Evolutionary conservation across 805 yeast genomes (phyloP).

Genomic region (Wickerhamiella musiphila): DNA sequence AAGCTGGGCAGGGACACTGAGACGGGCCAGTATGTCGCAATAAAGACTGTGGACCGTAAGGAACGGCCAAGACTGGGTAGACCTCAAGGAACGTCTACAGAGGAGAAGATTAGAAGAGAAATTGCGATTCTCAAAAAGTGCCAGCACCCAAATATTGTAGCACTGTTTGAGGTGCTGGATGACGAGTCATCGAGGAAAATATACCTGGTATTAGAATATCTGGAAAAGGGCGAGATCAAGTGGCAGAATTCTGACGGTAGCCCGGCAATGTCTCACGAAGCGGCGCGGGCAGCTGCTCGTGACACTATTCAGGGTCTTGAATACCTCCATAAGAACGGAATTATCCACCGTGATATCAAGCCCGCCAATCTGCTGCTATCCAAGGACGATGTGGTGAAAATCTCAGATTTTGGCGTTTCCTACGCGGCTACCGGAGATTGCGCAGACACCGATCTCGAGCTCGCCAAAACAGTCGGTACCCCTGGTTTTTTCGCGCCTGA

Average conservation of each 20-base stretch:
- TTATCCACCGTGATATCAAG: conserved; percentile 82
- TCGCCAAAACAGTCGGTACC: conserved; percentile 93
- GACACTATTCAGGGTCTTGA: conserved; percentile 81
- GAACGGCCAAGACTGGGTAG: conserved; percentile 37
- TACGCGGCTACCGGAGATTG: conserved; percentile 36
- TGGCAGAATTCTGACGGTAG: conserved; percentile 48
- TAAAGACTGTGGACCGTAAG: conserved; percentile 74
- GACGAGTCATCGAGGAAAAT: conserved; percentile 71
- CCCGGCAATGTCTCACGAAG: conserved; percentile 51
- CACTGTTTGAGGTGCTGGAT: conserved; percentile 71
- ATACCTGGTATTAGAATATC: conserved; percentile 74
- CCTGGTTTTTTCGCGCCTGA: conserved; percentile 97
- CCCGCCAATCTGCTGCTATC: conserved; percentile 79
- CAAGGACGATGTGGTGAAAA: conserved; percentile 59
- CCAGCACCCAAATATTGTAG: conserved; percentile 83
- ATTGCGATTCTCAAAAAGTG: conserved; percentile 89
- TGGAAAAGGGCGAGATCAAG: conserved; percentile 76
- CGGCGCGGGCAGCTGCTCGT: conserved; percentile 55
- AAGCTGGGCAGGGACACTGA: conserved; percentile 67
- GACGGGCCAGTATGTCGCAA: conserved; percentile 54
- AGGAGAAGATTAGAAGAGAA: conserved; percentile 65
- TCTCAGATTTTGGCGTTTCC: conserved; percentile 93
- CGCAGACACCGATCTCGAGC: conserved; percentile 53
- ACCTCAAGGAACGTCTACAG: conserved; percentile 31
- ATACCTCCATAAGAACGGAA: conserved; percentile 65